These are phyloP conservation scores for Nemania sp. DNA, from an alignment of 2,329 filamentous ascomycete species.

Conservation along the genomic window DNA sequence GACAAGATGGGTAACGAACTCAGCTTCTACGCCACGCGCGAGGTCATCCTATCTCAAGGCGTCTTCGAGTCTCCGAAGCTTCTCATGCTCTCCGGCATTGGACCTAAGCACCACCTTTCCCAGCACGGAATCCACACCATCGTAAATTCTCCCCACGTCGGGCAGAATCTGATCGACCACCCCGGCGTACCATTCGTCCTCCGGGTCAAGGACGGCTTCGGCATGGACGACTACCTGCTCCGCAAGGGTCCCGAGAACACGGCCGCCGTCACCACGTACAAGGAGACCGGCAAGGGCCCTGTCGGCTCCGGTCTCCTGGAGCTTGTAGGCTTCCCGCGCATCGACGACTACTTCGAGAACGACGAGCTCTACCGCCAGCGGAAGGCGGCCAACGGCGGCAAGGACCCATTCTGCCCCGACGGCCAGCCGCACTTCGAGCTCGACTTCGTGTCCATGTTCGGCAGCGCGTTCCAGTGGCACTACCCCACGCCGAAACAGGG, in stretches of 20 bases:
- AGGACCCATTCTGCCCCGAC: constrained; percentile 66
- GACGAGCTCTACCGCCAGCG: constrained; percentile 59
- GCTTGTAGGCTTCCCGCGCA: constrained; percentile 68
- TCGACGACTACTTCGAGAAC: constrained; percentile 65
- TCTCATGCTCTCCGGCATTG: constrained; percentile 74
- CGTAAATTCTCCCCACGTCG: constrained; percentile 70
- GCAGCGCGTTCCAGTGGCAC: constrained; percentile 62
- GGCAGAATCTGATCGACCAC: constrained; percentile 73
- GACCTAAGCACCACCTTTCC: constrained; percentile 64
- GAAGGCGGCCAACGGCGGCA: constrained; percentile 57
- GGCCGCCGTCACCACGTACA: constrained; percentile 54
- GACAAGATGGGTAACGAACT: constrained; percentile 56
- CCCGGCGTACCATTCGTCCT: constrained; percentile 65
- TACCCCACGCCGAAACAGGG: constrained; percentile 56
- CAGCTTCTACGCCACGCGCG: constrained; percentile 60
- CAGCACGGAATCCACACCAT: constrained; percentile 66
- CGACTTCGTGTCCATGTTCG: constrained; percentile 71
- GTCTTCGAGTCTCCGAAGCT: constrained; percentile 74
- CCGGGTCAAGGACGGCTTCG: constrained; percentile 56
- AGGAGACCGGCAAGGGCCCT: constrained; percentile 54
- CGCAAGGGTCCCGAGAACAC: constrained; percentile 53
- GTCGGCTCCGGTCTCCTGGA: constrained; percentile 58
- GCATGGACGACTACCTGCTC: constrained; percentile 57
- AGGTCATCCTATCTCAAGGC: constrained; percentile 63
- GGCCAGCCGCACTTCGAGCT: constrained; percentile 72